phyloP scores from a whole-genome alignment of 176 grass and related monocot species.

The Saccharum officinarum region DNA sequence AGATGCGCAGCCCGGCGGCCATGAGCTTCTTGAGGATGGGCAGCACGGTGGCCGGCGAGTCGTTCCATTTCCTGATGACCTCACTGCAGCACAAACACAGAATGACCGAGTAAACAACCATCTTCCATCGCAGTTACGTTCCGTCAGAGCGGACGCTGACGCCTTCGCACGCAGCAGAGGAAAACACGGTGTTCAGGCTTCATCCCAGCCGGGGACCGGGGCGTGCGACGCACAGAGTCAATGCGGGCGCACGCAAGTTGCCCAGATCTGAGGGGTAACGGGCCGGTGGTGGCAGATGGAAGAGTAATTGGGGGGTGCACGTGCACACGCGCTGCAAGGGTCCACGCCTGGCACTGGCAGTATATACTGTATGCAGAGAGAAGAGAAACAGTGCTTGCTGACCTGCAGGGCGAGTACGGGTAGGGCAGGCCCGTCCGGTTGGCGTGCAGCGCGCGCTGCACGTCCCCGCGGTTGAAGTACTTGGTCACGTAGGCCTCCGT shows the following conservation, averaged over 20 bases:
- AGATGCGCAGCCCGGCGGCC: constrained; percentile 68
- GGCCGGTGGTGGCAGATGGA: not conserved
- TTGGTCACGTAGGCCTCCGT: constrained; percentile 74
- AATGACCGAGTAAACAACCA: not conserved
- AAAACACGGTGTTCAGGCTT: too few relatives aligned
- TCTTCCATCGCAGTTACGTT: not conserved
- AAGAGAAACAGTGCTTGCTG: not conserved
- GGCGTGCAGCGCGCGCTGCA: constrained; percentile 83
- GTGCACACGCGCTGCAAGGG: constrained; percentile 1
- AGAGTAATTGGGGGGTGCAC: constrained; percentile 12
- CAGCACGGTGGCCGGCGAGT: constrained; percentile 78
- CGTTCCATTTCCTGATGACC: constrained; percentile 81
- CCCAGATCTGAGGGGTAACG: not conserved
- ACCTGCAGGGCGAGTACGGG: constrained; percentile 87
- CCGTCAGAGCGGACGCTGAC: not conserved
- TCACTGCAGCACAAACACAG: constrained; percentile 44
- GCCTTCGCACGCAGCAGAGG: not conserved
- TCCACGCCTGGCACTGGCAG: not conserved
- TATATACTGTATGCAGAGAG: not conserved
- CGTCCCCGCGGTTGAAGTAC: constrained; percentile 82
- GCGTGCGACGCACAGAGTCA: not conserved
- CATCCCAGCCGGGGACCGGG: too few relatives aligned
- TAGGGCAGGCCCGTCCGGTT: constrained; percentile 69
- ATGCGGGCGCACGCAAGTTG: constrained; percentile 24
- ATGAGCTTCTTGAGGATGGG: constrained; percentile 87